These are phyloP conservation scores for Candida dajiaensis DNA, from an alignment of 805 yeast genomes.

Conservation along the genomic window DNA sequence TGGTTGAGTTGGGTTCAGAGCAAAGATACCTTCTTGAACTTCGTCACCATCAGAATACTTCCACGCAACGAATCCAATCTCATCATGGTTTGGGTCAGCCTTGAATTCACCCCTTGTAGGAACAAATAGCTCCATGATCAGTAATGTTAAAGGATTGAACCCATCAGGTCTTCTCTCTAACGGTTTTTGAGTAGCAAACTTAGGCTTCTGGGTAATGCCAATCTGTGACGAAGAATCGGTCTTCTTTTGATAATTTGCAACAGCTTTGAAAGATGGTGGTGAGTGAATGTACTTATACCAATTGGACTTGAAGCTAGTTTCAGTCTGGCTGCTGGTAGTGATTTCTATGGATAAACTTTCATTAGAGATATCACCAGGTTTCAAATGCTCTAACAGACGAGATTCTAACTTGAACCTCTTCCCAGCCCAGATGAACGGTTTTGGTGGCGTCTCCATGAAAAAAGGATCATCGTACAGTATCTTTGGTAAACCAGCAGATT, in stretches of 20 bases:
- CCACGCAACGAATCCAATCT: slow-evolving; percentile 59
- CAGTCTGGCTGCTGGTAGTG: neutral
- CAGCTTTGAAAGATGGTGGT: slow-evolving; percentile 44
- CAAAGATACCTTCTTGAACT: slow-evolving; percentile 33
- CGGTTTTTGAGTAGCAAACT: slow-evolving; percentile 30
- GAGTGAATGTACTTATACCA: slow-evolving; percentile 40
- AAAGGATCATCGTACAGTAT: slow-evolving; percentile 57
- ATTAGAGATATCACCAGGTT: slow-evolving; percentile 22
- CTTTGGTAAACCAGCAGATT: slow-evolving; percentile 40
- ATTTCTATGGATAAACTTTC: slow-evolving; percentile 1
- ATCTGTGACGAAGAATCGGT: slow-evolving; percentile 41
- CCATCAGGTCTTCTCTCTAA: slow-evolving; percentile 33
- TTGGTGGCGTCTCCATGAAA: slow-evolving; percentile 44
- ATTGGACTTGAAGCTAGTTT: neutral
- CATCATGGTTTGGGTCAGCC: slow-evolving; percentile 67
- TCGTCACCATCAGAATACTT: slow-evolving; percentile 40
- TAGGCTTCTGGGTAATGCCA: slow-evolving; percentile 37
- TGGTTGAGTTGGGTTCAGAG: slow-evolving; percentile 19
- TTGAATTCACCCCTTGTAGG: slow-evolving; percentile 39
- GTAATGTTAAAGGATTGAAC: slow-evolving; percentile 45
- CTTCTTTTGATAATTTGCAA: slow-evolving; percentile 17
- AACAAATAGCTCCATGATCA: slow-evolving; percentile 65
- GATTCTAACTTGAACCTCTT: slow-evolving; percentile 47
- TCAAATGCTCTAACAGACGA: slow-evolving; percentile 28
- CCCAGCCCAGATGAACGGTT: slow-evolving; percentile 64